Base-by-base conservation (phyloP, 2,329 filamentous ascomycete species). In the Fusarium cicatricum region DNA sequence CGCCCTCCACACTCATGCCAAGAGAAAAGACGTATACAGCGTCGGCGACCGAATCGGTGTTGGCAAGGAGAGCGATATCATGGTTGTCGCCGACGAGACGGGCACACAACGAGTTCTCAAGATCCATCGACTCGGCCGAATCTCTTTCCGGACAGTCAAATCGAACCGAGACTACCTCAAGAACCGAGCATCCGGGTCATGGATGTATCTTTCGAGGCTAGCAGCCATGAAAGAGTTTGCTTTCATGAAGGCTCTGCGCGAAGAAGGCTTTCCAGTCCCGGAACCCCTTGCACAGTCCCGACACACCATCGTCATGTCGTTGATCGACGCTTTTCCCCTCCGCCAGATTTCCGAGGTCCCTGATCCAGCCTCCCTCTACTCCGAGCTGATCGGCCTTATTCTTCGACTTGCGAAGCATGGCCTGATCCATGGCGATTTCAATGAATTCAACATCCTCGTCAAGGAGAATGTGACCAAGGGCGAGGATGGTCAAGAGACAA, bases 371-470 rank as follows among this genome's bases (percentile, higher is more conserved):
- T 78, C 78, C n/a, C 82, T 99, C 6, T 99, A 99, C 72, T 88
- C 88, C n/a, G 92, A 98, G 57, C 80, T 99, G 29, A 96, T 99
- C 70, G 83, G 86, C 36, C 85, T 97, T 66, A 92, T 99, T 51
- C 80, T 99, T 37, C 85, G 88, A 23, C 82, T 99, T 34, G 94
- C 95, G 6, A 86, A 86, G 58, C 87, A 93, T 65, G 95, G 95
- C 7, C 80, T 99, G 41, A 99, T 99, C 58, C 95, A 99, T 72
- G 95, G 95, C 59, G 95, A 99, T 73, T 99, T 96, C 80, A 99
- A 99, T 79, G 96, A 99, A 75, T 99, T 99, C 82, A 99, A 99
- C 74, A 94, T 99, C 62, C 80, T 99, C 29, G 88, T 99, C 72
- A 92, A 95, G 71, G 94, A 98, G 73, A 85, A 82, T 50, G 79